These are phyloP conservation scores for Cinnamomum chago DNA, from an alignment of 164 flowering plant genomes.

Conservation along the genomic window DNA sequence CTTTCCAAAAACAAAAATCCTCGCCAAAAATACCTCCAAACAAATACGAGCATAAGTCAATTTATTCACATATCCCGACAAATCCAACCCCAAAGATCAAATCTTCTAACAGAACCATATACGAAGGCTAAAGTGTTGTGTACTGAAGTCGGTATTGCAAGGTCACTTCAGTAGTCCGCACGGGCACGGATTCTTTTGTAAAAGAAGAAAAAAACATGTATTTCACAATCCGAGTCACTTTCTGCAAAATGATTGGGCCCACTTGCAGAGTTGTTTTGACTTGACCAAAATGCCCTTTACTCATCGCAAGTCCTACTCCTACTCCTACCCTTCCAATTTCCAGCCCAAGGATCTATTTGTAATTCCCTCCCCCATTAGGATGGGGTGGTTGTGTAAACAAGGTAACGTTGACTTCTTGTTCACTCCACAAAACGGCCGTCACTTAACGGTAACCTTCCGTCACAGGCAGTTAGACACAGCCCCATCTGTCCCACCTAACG, in stretches of 20 bases:
- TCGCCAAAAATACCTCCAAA: no score
- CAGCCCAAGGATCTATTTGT: neutral
- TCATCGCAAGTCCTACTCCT: no score
- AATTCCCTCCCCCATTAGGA: neutral
- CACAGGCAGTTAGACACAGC: neutral
- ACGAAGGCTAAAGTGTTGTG: neutral
- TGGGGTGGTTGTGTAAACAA: neutral
- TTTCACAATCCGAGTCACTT: neutral
- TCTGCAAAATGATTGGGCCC: neutral
- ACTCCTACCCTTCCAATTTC: neutral
- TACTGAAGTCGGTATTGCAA: no score
- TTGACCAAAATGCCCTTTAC: neutral
- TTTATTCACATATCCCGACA: neutral
- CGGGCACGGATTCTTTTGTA: no score
- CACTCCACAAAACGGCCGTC: neutral
- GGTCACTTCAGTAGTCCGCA: no score
- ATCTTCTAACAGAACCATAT: neutral
- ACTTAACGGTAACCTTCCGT: neutral
- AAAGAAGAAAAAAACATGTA: neutral
- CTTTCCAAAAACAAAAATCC: no score
- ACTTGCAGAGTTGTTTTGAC: neutral
- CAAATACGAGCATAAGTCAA: neutral
- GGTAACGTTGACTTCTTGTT: neutral
- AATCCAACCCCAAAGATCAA: neutral
- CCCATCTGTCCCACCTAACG: constrained; percentile 2